These are phyloP conservation scores for Volvox africanus DNA, from an alignment of 139 green algal species.

Conservation along the genomic window DNA sequence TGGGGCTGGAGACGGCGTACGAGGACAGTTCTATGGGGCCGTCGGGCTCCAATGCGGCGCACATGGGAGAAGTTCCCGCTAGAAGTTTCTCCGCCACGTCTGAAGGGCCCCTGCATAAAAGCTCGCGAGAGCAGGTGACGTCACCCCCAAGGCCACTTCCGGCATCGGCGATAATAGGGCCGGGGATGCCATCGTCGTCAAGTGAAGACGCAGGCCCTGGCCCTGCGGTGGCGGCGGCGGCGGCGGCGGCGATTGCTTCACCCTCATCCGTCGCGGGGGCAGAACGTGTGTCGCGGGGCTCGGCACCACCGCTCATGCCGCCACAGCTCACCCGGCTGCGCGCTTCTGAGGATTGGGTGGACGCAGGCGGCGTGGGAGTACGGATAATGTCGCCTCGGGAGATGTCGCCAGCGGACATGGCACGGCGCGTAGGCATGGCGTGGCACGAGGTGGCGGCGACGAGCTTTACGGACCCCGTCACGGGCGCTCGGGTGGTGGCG, in stretches of 20 bases:
- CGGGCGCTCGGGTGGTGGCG: constrained; percentile 27
- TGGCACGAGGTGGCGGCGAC: constrained; percentile 48
- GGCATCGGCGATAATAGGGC: neutral
- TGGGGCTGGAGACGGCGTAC: neutral
- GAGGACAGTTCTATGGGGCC: neutral
- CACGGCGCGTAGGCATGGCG: constrained; percentile 6
- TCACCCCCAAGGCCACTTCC: too few relatives aligned
- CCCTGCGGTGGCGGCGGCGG: neutral
- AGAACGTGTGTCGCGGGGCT: neutral
- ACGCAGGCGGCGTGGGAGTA: neutral
- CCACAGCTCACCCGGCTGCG: neutral
- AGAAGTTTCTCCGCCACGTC: neutral
- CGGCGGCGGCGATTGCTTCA: neutral
- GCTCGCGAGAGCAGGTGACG: neutral
- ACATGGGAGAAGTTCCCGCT: neutral
- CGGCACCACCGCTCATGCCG: neutral
- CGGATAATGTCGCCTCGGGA: constrained; percentile 26
- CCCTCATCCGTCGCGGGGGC: neutral
- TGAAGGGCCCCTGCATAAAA: neutral
- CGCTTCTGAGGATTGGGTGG: neutral
- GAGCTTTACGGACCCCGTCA: constrained; percentile 42
- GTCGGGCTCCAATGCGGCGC: neutral
- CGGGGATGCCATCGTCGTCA: neutral
- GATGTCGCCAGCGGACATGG: constrained; percentile 36
- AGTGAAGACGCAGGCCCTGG: neutral